Percentiles rank a stretch among this genome's conserved stretches.
These are phyloP conservation scores for Chrysanthemum makinoi DNA, from an alignment of 129 eudicot genomes.

Conservation along the genomic window DNA sequence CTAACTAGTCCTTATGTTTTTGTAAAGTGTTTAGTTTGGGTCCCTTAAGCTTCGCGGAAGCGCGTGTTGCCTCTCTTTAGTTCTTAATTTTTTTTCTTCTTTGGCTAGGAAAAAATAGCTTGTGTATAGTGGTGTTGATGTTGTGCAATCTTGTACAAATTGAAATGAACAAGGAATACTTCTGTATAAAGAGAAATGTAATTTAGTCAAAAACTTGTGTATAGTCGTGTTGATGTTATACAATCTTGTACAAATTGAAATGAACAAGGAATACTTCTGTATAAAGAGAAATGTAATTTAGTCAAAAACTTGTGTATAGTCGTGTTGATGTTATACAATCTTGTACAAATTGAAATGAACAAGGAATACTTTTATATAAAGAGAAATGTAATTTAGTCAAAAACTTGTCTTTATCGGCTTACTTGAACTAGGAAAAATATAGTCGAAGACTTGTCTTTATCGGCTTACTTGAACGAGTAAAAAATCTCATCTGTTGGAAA, in stretches of 20 bases:
- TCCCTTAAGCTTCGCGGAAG: conserved; percentile 17
- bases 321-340: background rate
- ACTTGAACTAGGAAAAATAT: too few species aligned
- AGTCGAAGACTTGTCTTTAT: too few species aligned
- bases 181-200: too few species aligned
- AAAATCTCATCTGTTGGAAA: too few species aligned
- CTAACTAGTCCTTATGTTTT: conserved; percentile 16
- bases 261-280: conserved; percentile 19
- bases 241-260: conserved; percentile 23
- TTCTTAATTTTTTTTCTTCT: background rate
- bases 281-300: background rate
- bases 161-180: too few species aligned
- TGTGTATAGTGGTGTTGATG: background rate
- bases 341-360: conserved; percentile 26
- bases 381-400: background rate
- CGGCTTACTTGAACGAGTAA: too few species aligned
- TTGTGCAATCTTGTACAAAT: conserved; percentile 23
- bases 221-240: background rate
- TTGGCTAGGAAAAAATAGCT: background rate
- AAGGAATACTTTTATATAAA: conserved; percentile 12
- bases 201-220: too few species aligned
- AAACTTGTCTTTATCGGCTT: background rate
- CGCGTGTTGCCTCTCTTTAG: conserved; percentile 1
- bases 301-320: too few species aligned
- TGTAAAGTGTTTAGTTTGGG: conserved; percentile 29